Evolutionary conservation across 208 protist species (phyloP).

Genomic region (Herpetomonas tarakana): DNA sequence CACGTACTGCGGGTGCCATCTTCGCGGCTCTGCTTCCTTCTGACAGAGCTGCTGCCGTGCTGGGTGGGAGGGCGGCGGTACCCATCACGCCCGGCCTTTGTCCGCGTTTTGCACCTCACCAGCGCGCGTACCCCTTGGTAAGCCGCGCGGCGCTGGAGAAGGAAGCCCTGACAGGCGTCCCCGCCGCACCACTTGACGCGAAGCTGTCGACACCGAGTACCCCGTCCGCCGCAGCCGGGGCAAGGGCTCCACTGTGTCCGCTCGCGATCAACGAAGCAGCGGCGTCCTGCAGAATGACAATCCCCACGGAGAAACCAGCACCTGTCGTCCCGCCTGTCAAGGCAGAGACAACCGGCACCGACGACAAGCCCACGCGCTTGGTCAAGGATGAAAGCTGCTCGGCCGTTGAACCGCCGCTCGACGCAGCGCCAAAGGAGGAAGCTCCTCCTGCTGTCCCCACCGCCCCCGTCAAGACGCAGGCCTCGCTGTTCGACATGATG

Average conservation of each 20-base stretch:
- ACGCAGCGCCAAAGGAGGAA: neutral
- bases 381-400: no score
- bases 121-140: neutral
- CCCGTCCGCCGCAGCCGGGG: no score
- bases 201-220: neutral
- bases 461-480: conserved; percentile 3
- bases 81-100: neutral
- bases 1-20: no score
- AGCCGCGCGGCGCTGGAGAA: conserved; percentile 1
- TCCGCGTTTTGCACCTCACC: neutral
- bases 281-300: no score
- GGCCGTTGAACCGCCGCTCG: no score
- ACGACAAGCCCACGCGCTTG: no score
- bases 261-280: no score
- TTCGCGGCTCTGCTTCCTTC: no score
- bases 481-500: conserved; percentile 15
- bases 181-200: neutral
- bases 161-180: neutral
- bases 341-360: neutral
- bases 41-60: neutral
- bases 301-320: no score
- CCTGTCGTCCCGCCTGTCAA: no score
- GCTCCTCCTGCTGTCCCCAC: neutral
- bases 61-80: neutral
- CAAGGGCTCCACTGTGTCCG: no score